Evolutionary conservation across 208 protist species (phyloP).

Genomic region (Angomonas deanei): DNA sequence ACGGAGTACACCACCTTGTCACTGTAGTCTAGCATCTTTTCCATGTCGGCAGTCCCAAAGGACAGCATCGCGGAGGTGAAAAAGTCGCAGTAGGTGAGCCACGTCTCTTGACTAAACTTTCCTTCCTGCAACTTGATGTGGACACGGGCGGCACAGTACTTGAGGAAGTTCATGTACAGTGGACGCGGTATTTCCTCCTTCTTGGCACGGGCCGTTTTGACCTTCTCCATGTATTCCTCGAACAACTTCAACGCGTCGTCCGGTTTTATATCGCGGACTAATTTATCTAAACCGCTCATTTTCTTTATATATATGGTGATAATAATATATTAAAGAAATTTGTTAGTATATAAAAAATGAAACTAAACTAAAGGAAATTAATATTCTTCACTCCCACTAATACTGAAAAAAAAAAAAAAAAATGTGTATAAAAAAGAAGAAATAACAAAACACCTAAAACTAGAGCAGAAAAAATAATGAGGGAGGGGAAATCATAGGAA

Average conservation of each 20-base stretch:
- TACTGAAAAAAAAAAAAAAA: constrained; percentile 1
- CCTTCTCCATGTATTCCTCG: constrained; percentile 11
- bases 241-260: constrained; percentile 14
- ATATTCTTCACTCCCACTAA: neutral
- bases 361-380: no score
- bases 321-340: neutral
- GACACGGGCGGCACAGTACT: constrained; percentile 31
- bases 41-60: constrained; percentile 27
- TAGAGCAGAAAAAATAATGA: neutral
- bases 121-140: constrained; percentile 34
- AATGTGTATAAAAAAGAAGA: neutral
- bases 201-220: constrained; percentile 10
- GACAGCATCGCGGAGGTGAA: constrained; percentile 34
- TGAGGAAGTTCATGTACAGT: constrained; percentile 29
- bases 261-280: constrained; percentile 18
- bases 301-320: neutral
- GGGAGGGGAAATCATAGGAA: neutral
- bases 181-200: constrained; percentile 16
- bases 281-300: neutral
- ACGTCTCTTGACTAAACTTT: constrained; percentile 27
- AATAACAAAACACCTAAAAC: neutral
- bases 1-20: constrained; percentile 30
- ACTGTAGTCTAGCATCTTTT: constrained; percentile 17
- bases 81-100: constrained; percentile 44
- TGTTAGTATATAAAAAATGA: neutral